Evolutionary conservation across 345 rosid species (phyloP).

Genomic region (Erysimum cheiranthoides): DNA sequence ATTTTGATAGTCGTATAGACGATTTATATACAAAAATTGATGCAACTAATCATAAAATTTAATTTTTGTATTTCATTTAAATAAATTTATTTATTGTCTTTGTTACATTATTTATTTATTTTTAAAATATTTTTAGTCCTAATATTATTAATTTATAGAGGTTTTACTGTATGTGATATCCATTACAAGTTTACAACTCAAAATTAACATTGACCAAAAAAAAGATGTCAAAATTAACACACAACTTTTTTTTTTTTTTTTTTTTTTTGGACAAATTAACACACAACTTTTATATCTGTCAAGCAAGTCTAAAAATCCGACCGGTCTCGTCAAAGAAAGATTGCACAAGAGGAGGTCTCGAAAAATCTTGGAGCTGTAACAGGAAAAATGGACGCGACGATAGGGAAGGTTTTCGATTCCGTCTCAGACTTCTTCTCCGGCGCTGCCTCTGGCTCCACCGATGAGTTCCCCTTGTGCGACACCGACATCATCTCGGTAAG

Average conservation of each 20-base stretch:
- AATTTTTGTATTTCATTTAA: too few species aligned
- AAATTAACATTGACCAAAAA: not conserved
- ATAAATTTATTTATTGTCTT: too few species aligned
- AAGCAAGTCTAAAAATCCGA: not conserved
- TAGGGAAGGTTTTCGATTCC: constrained; percentile 54
- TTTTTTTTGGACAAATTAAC: too few species aligned
- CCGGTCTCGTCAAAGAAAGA: not conserved
- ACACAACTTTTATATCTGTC: not conserved
- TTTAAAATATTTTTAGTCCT: too few species aligned
- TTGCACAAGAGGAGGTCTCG: not conserved
- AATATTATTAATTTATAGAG: too few species aligned
- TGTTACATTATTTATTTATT: too few species aligned
- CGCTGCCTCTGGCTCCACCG: constrained; percentile 45
- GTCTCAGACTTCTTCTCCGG: constrained; percentile 66
- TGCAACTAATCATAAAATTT: too few species aligned
- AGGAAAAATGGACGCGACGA: constrained; percentile 56
- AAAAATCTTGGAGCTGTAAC: not conserved
- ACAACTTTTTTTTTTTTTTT: too few species aligned
- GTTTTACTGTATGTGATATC: too few species aligned
- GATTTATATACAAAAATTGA: too few species aligned
- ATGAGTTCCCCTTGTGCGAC: constrained; percentile 81
- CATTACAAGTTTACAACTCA: not conserved
- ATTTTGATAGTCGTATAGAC: too few species aligned
- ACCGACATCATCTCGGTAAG: constrained; percentile 68
- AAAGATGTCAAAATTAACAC: not conserved